Base-by-base conservation (phyloP, 805 yeast genomes). In the Myxozyma melibiosi region DNA sequence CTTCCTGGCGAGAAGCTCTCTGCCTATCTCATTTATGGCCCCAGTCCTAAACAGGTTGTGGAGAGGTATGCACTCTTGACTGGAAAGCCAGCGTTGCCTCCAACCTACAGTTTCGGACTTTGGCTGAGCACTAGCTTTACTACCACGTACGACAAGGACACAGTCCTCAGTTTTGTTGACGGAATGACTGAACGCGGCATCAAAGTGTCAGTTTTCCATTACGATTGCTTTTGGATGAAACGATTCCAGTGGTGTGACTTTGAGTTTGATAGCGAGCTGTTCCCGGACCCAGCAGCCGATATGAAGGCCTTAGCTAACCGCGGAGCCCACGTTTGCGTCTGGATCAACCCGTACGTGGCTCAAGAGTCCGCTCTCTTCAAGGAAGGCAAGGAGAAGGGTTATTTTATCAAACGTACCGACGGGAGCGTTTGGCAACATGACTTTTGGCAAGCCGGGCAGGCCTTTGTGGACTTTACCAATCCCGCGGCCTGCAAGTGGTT, bases 191-290 rank as follows among this genome's bases (percentile, higher is more conserved):
- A 73, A 28, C 65, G 76, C 44, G 71, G 67, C 27, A 73, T 73
- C 52, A 73, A 73, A 2, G 66, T 73, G 28, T 61, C 67, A 27
- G 69, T 72, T 2, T 73, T 73, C 67, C 76, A 73, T 51, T 73
- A 70, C 43, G 76, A 73, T 53, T 72, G 74, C 44, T 73, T 72
- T 65, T 73, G 76, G 76, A 73, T 73, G 76, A 73, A 72, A 62
- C 71, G 72, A 8, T 73, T 71, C 63, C 73, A 73, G 54, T 73
- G 76, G 76, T 71, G 75, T 62, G 75, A 73, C 61, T 73, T 73
- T 62, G 74, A 72, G 53, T 73, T 73, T 56, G 76, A 73, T 56
- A 64, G 67, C 1, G 74, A 71, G 3, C 66, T 59, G 53, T 73
- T 73, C 64, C 72, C 74, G 45, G 70, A 71, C 27, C 62, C 71